Evolutionary conservation across 768 basidiomycete species (phyloP), one percentile per base, ranked within the genome.

Genomic region (Daedaleopsis nitida): DNA sequence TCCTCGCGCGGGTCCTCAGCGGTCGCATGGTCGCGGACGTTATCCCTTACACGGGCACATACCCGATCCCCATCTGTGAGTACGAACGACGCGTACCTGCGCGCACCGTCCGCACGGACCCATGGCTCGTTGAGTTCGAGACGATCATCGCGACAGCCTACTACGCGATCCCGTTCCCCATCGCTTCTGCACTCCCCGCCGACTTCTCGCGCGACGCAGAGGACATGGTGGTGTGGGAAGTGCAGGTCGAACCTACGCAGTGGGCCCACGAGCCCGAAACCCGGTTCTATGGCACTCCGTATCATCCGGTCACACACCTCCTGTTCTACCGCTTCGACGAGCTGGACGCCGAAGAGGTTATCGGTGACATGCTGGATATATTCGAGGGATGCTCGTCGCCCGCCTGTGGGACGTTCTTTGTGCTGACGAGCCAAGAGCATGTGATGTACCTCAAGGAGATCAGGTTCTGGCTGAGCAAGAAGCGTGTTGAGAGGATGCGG

Each of bases 21-120:
- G 69, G 73, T 37, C 66, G 44, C 23, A 59, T 75, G 44, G 48
- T 63, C 27, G 70, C 70, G 42, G 70, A 74, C 58, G 65, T 66
- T 53, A 55, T 58, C n/a, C 69, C 72, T 5, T 76, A 74, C 66
- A 57, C 63, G 13, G 68, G 57, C 9, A 45, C 42, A 4, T 64
- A 68, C 37, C 77, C 76, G 16, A 69, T 72, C 6, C 69, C 70
- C 5, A 21, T 71, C n/a, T 51, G 55, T 6, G 60, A 70, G 12
- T 37, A 43, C 13, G 13, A 13, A 12, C 45, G 27, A 27, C 69
- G 72, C 17, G 68, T 69, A 16, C 27, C 57, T 1, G 14, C 52
- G 37, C 62, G 66, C 9, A 54, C 54, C 14, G 55, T 69, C 3
- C 61, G 64, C 56, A 60, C 66, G 16, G 58, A 72, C 70, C 52